Percentiles rank a stretch among this genome's conserved stretches.
phyloP scores from a whole-genome alignment of 2,329 filamentous ascomycete species.

The Phoma herbarum region DNA sequence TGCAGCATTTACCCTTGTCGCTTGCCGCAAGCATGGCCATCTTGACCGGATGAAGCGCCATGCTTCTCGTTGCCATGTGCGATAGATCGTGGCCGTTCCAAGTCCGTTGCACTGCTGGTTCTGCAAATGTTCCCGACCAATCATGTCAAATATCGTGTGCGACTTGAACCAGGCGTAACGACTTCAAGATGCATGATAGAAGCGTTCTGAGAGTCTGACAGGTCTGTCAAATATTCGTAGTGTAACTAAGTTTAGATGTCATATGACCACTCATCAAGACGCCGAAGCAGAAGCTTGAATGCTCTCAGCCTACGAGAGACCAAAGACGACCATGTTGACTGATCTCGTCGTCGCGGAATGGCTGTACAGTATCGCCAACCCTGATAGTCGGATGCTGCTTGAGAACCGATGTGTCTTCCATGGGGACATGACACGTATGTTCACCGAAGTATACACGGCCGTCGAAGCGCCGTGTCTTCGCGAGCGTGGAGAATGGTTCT shows the following conservation, averaged over 20 bases:
- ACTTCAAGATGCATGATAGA: constrained; percentile 29
- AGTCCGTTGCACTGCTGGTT: constrained; percentile 30
- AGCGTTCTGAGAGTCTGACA: constrained; percentile 24
- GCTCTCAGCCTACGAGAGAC: constrained; percentile 38
- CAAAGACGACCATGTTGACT: constrained; percentile 34
- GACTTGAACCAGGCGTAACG: constrained; percentile 42
- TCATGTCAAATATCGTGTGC: constrained; percentile 28
- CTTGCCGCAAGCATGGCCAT: constrained; percentile 32
- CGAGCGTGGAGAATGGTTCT: constrained; percentile 88
- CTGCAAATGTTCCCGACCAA: constrained; percentile 31
- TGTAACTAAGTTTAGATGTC: constrained; percentile 17
- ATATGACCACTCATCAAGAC: constrained; percentile 8
- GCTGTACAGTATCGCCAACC: constrained; percentile 48
- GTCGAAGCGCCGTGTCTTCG: constrained; percentile 83
- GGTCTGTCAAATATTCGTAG: constrained; percentile 7
- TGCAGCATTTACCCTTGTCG: constrained; percentile 45
- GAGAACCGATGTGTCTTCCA: constrained; percentile 31
- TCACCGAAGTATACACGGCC: constrained; percentile 91
- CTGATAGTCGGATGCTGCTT: constrained; percentile 51
- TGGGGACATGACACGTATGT: constrained; percentile 64
- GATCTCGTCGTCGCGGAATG: constrained; percentile 44
- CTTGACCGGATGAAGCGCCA: constrained; percentile 36
- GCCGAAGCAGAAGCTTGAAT: not conserved
- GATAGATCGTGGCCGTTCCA: constrained; percentile 33
- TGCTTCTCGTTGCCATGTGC: constrained; percentile 29